Evolutionary conservation across 2,329 filamentous ascomycete genomes (phyloP), one percentile per base, ranked within the genome.

Genomic region (Calonectria honghensis): DNA sequence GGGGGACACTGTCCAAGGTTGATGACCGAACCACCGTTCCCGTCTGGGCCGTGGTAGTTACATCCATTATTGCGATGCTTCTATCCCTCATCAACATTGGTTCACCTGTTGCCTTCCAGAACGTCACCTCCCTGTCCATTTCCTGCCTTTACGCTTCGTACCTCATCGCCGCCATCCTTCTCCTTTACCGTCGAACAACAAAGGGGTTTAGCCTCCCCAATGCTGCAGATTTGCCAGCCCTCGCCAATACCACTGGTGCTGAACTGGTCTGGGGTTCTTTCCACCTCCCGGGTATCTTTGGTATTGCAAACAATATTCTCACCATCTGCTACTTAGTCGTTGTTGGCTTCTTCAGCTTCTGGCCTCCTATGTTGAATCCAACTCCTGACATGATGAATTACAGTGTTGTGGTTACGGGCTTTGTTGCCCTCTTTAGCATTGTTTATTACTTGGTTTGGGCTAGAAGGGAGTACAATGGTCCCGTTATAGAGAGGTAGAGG

Each of bases 331-430:
- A 91, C 78, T 87, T 89, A 79, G 72, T 89, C 1, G 87, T 92
- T 51, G 84, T 91, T 2, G 86, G 90, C 14, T 91, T 92, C 81
- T 92, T 89, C 85, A 88, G 85, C 29, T 89, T 91, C 61, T 90
- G 87, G 88, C 89, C 84, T 0, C 84, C 85, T 0, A 75, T 80
- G 73, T n/a, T 79, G 2, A 68, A 81, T 2, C 78, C 74, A 4
- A 83, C 79, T 0, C 79, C 84, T 0, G 79, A 81, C 0, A 86
- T 82, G 16, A 87, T 89, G 85, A 90, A 90, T 79, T 90, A 86
- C 76, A 87, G 84, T 29, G 81, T 88, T 11, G 76, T 90, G 3
- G 84, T 90, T 0, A 88, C 87, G 20, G 86, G 83, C 0, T 82
- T 79, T 0, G 83, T 87, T 0, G 75, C 87, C 5, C 77, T 88